These are phyloP conservation scores for Kazachstania psychrophila DNA, from an alignment of 805 yeast species.

Conservation along the genomic window DNA sequence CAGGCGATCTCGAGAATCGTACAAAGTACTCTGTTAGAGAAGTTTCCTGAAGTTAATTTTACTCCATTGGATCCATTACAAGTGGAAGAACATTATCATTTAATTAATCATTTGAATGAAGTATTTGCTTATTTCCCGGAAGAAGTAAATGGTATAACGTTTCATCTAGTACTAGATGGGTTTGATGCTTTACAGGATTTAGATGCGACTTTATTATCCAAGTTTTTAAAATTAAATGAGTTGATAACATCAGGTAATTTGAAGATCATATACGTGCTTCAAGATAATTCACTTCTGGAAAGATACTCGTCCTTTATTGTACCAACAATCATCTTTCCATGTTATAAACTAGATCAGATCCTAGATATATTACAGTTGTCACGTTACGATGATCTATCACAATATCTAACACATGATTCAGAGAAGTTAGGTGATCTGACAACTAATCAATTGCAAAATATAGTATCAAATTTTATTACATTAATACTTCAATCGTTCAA, in stretches of 20 bases:
- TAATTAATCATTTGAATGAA: conserved; percentile 16
- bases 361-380: conserved; percentile 14
- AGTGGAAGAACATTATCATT: conserved; percentile 24
- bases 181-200: conserved; percentile 27
- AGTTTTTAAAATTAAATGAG: conserved; percentile 23
- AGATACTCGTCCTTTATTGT: conserved; percentile 21
- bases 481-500: conserved; percentile 26
- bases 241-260: conserved; percentile 13
- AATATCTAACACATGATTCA: conserved; percentile 6
- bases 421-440: not conserved
- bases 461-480: conserved; percentile 20
- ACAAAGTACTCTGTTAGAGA: conserved; percentile 12
- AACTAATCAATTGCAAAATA: conserved; percentile 8
- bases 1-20: conserved; percentile 23
- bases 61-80: conserved; percentile 20
- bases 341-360: conserved; percentile 21
- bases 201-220: conserved; percentile 22
- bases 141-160: conserved; percentile 9
- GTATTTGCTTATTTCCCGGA: conserved; percentile 4
- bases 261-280: conserved; percentile 20
- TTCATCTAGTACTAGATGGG: conserved; percentile 23
- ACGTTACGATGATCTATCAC: conserved; percentile 13
- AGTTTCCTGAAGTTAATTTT: conserved; percentile 7
- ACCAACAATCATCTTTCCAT: conserved; percentile 26
- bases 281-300: conserved; percentile 17